A percentile compares a stretch with the other conserved stretches of the same genome.
Evolutionary conservation across 2,329 filamentous ascomycete genomes (phyloP).

Genomic region (Cladosporium sp.): DNA sequence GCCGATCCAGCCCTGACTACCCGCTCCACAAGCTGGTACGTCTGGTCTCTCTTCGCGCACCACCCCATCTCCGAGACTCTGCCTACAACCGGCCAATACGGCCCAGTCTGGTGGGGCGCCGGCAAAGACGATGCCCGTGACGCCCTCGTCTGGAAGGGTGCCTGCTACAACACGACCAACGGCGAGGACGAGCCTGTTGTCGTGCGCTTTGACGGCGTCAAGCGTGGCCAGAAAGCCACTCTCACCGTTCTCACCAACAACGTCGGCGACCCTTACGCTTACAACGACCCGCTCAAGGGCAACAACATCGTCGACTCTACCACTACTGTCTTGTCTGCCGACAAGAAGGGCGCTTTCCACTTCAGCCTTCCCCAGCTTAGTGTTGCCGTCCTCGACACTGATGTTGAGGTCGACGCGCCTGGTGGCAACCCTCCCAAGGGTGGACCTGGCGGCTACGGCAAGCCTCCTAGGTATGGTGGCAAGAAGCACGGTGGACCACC

Average conservation of each 20-base stretch:
- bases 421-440: background rate
- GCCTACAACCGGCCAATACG: conserved; percentile 30
- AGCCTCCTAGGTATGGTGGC: background rate
- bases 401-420: conserved; percentile 4
- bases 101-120: conserved; percentile 42
- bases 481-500: background rate
- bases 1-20: conserved; percentile 31
- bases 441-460: background rate
- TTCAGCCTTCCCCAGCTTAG: conserved; percentile 54
- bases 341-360: conserved; percentile 45
- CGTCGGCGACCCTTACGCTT: conserved; percentile 20
- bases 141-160: conserved; percentile 39
- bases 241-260: conserved; percentile 40
- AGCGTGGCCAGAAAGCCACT: conserved; percentile 28
- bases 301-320: conserved; percentile 44
- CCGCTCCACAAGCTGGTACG: conserved; percentile 18
- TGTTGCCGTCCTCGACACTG: conserved; percentile 51
- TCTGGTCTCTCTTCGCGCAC: conserved; percentile 27
- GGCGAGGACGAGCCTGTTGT: conserved; percentile 29
- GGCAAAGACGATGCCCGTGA: conserved; percentile 31
- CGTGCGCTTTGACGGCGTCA: conserved; percentile 32
- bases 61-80: conserved; percentile 33
- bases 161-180: conserved; percentile 44
- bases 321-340: conserved; percentile 39
- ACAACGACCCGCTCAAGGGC: conserved; percentile 37